phyloP scores from a whole-genome alignment of 495 filamentous ascomycete genomes.

The Aspergillus ostianus region DNA sequence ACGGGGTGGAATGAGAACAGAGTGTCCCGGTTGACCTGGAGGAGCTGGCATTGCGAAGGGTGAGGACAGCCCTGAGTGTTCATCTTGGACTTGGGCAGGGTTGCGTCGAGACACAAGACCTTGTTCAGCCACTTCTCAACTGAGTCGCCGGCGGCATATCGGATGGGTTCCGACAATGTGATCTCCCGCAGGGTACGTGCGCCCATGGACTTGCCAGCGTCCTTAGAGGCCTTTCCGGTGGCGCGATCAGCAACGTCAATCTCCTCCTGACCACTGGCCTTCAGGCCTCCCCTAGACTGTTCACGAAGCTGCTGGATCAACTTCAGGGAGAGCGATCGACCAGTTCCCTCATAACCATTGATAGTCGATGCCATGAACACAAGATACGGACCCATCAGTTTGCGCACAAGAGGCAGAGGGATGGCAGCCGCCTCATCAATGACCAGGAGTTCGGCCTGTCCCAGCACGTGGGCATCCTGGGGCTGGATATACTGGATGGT shows the following conservation, averaged over 20 bases:
- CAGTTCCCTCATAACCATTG: constrained; percentile 98
- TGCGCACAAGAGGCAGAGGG: constrained; percentile 84
- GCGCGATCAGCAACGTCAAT: constrained; percentile 70
- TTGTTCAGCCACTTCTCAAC: constrained; percentile 97
- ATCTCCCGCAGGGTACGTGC: constrained; percentile 88
- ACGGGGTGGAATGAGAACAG: constrained; percentile 98
- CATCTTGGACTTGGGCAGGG: constrained; percentile 71
- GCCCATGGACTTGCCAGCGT: constrained; percentile 57
- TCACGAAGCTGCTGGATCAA: constrained; percentile 96
- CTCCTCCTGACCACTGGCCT: constrained; percentile 48
- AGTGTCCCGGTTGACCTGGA: constrained; percentile 94
- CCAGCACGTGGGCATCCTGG: constrained; percentile 89
- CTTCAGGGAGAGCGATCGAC: constrained; percentile 90
- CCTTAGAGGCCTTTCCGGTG: constrained; percentile 65
- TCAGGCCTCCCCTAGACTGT: constrained; percentile 67
- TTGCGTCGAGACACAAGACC: constrained; percentile 90
- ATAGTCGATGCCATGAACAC: constrained; percentile 99
- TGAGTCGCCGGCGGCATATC: constrained; percentile 85
- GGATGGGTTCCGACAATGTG: constrained; percentile 87
- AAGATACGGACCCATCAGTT: constrained; percentile 95
- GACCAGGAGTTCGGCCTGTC: constrained; percentile 92
- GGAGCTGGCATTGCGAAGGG: constrained; percentile 83
- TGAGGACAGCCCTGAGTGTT: constrained; percentile 82
- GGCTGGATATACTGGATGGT: constrained; percentile 98
- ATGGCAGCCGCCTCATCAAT: constrained; percentile 99